Base-by-base conservation (phyloP, 768 basidiomycete species). In the Suillus bovinus region DNA sequence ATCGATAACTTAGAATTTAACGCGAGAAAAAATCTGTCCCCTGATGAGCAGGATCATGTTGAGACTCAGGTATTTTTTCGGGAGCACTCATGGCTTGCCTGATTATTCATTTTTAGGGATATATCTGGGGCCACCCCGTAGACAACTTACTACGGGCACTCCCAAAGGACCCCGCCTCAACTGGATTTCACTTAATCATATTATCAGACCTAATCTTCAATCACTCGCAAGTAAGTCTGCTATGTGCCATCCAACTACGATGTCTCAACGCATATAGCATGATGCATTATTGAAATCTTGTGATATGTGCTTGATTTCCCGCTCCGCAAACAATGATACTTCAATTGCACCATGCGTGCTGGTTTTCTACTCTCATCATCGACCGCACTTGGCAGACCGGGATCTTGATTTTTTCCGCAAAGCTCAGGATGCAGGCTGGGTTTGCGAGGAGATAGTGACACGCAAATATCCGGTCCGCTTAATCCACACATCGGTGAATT, bases 131-230 rank as follows among this genome's bases (percentile, higher is more conserved):
- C 0, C 80, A 81, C 14, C 69, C 84, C 0, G 79, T 86, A 4
- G 56, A 71, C 14, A 8, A 22, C 10, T 69, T 76, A 44, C 17
- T 87, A 24, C 64, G 64, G 11, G 33, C 64, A 7, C 60, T 74
- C 0, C 74, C 74, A 27, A 33, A 58, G 33, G 67, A 70, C 6
- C n/a, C n/a, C n/a, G 36, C 65, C 5, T 64, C 62, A 39, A 64
- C 67, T 3, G 75, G 77, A 34, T 98, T 93, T 69, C 87, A 96
- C 68, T 70, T 96, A 24, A 82, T 98, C 59, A 87, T 99, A 63
- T 80, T 98, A 61, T 96, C 94, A 2, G 96, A 99, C 76, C 85
- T 99, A 38, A 85, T 98, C 38, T 97, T 96, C 76, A 97, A 96
- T 68, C 95, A 96, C 68, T 94, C 94, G 1, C 93, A 96, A 79